These are phyloP conservation scores for Neurospora sp. DNA, from an alignment of 495 filamentous ascomycete genomes.

Conservation along the genomic window DNA sequence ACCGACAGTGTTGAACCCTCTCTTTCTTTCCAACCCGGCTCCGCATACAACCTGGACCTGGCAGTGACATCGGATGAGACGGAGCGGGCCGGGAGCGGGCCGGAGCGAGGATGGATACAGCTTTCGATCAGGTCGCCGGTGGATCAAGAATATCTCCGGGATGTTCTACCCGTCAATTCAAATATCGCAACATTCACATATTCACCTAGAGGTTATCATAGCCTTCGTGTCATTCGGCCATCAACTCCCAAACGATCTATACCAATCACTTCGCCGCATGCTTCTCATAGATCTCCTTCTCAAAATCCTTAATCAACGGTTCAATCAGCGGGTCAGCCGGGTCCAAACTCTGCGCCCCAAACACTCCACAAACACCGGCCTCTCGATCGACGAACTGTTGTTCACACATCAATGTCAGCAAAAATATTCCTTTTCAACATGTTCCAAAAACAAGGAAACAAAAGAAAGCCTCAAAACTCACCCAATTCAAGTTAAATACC, in stretches of 20 bases:
- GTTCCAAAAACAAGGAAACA: not conserved
- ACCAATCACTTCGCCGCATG: not conserved
- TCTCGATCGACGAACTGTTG: constrained; percentile 25
- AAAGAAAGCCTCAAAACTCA: constrained; percentile 5
- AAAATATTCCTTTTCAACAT: not conserved
- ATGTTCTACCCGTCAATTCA: not conserved
- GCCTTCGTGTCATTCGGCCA: too few species aligned
- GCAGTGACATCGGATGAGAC: not conserved
- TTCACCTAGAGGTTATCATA: too few species aligned
- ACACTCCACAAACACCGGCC: constrained; percentile 22
- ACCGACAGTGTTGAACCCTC: not conserved
- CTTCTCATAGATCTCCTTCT: constrained; percentile 20
- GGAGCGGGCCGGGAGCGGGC: not conserved
- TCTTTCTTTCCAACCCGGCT: not conserved
- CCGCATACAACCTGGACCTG: not conserved
- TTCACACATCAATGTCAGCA: constrained; percentile 2
- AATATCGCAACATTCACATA: not conserved
- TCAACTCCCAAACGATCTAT: not conserved
- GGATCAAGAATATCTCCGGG: not conserved
- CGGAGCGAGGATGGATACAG: not conserved
- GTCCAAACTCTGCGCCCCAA: constrained; percentile 21
- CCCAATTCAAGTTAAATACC: constrained; percentile 22
- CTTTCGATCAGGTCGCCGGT: not conserved
- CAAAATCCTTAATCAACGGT: constrained; percentile 20
- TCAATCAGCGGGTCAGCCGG: constrained; percentile 15